Base-by-base conservation (phyloP, 148 eudicot genomes). In the Euryodendron excelsum region DNA sequence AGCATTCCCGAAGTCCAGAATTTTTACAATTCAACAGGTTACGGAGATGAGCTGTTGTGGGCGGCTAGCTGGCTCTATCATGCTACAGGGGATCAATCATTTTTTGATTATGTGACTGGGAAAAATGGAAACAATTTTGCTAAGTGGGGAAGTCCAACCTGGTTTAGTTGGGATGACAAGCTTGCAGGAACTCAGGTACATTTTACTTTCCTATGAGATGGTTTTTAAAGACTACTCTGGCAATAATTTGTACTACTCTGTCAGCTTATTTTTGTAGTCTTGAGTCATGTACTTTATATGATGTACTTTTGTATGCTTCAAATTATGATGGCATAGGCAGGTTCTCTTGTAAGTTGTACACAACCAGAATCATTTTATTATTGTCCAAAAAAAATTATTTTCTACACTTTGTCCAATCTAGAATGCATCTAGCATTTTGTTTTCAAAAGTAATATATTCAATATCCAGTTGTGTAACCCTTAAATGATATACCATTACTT, bases 161-260 rank as follows among this genome's bases (percentile, higher is more conserved):
- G 99, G 99, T 95, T 95, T 85, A 93, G 96, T 77, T 95, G 99
- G 97, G 99, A 95, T 79, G 86, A 90, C 83, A 95, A 95, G 84
- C 91, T 85, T 15, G 91, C 99, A 2, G 99, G 99, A 82, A 82
- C 94, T 78, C 96, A 95, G 91, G 99, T 91, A 79, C 59, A 60
- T 72, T 18, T 60, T 30, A 3, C 25, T 27, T 34, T 17, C 52
- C 2, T 37, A 0, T 33, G 12, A 74, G 34, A 74, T 37, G 50
- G 50, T n/a, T 36, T 58, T 58, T 56, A 6, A 58, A n/a, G 48
- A 36, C 52, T 18, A 37, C 10, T 37, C n/a, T 37, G 37, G 3
- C 36, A 31, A 63, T 14, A 63, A 17, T 30, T 53, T 31, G 2
- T 18, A 20, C 23, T 27, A 37, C 20, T 33, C 65, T 34, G n/a